phyloP scores from a whole-genome alignment of 176 grass and related monocot species.

The Thinopyrum elongatum region DNA sequence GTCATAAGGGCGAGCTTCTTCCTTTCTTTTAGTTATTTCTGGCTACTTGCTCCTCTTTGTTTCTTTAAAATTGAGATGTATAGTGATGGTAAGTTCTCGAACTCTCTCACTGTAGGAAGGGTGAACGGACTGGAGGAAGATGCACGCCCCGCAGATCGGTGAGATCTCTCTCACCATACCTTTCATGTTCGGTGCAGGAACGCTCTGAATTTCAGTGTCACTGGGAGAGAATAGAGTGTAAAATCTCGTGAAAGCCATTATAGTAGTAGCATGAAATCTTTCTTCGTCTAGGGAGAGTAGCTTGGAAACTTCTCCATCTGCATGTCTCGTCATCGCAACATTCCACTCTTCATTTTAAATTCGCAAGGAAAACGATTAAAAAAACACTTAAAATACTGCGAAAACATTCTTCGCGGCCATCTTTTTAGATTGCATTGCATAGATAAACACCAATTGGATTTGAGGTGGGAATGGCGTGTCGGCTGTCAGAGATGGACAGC shows the following conservation, averaged over 20 bases:
- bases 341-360: slow-evolving; percentile 2
- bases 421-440: background rate
- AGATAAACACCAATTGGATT: background rate
- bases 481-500: slow-evolving; percentile 44
- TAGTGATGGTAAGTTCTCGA: background rate
- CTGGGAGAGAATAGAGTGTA: background rate
- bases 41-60: background rate
- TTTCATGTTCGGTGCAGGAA: background rate
- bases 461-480: slow-evolving; percentile 18
- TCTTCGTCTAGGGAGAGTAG: background rate
- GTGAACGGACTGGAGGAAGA: background rate
- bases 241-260: background rate
- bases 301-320: background rate
- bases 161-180: slow-evolving; percentile 18
- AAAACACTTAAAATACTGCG: background rate
- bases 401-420: background rate
- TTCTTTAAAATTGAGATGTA: background rate
- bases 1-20: background rate
- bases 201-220: background rate
- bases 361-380: background rate
- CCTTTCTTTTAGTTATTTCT: background rate
- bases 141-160: background rate
- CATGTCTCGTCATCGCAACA: background rate
- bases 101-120: slow-evolving; percentile 4
- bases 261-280: background rate